Conservation (phyloP, 257 asterid species). For the Solanum raphanifolium region DNA sequence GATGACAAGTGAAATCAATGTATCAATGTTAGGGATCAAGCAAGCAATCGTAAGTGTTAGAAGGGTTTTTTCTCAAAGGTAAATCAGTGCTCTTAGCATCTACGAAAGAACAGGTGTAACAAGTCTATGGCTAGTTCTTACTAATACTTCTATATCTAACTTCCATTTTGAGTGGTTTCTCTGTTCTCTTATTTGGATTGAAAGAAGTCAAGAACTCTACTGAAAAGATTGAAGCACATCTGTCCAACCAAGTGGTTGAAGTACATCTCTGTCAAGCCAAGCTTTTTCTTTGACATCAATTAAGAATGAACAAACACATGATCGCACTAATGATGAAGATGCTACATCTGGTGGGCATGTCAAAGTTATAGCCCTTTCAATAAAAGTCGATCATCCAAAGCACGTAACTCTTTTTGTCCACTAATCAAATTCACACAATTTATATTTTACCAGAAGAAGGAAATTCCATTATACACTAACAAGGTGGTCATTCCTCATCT, state of each 20-base stretch:
- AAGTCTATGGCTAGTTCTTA: not conserved
- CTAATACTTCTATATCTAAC: not conserved
- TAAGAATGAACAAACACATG: not conserved
- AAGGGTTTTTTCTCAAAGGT: not conserved
- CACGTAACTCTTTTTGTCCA: not conserved
- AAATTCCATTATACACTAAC: not conserved
- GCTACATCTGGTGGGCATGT: not conserved
- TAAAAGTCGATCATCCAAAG: not conserved
- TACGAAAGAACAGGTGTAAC: not conserved
- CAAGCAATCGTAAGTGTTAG: not conserved
- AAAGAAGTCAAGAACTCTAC: not conserved
- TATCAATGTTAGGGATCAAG: not conserved
- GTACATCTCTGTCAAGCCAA: not conserved
- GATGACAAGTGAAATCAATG: not conserved
- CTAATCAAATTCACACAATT: not conserved
- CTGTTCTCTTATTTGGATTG: not conserved
- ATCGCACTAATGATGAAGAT: not conserved
- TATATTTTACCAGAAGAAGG: not conserved
- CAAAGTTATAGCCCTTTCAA: not conserved
- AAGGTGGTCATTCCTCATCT: not conserved
- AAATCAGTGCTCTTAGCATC: not conserved
- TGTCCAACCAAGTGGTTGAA: not conserved
- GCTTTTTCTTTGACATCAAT: not conserved
- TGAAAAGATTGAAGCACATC: not conserved
- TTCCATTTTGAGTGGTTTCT: not conserved